Base-by-base conservation (phyloP, 2,329 filamentous ascomycete genomes). In the Colletotrichum limetticola region DNA sequence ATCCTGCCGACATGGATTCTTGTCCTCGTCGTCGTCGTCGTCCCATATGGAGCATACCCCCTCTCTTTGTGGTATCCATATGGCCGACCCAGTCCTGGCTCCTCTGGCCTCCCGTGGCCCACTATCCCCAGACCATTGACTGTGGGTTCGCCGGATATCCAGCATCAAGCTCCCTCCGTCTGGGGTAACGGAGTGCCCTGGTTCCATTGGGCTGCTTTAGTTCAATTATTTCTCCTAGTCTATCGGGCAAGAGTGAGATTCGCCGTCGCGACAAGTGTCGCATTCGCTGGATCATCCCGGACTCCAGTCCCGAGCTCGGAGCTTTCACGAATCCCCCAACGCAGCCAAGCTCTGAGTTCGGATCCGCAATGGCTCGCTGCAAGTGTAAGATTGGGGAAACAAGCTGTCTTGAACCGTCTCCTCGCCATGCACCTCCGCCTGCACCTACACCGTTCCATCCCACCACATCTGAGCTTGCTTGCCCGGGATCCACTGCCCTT, bases 91-190 rank as follows among this genome's bases (percentile, higher is more conserved):
- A 46, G 32, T 60, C 37, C 5, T 35, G 32, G 32, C 32, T 35
- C 32, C 24, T n/a, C 64, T 24, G 46, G 63, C 55, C 46, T 52
- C 22, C 28, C 7, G n/a, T 28, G 63, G 19, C 49, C 63, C 68
- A 61, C 68, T 71, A 49, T 68, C 63, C 52, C 32, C 64, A 61
- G 63, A 68, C 63, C 56, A 56, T 46, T 49, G 42, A 26, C n/a
- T 49, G 28, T 71, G 64, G 57, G 26, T 53, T 52, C 64, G 26
- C 16, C 24, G 37, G 24, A 24, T 26, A 49, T 26, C 26, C 56
- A 24, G 28, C n/a, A 19, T 30, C 30, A 37, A 59, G 64, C 8
- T 37, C 28, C 22, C 42, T 22, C 19, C 26, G 28, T 71, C 68
- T 35, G 68, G 68, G 68, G 68, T 68, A 71, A 53, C 37, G n/a